Percentiles rank a stretch among this genome's conserved stretches.
Evolutionary conservation across 495 filamentous ascomycete species (phyloP).

Genomic region (Penicillium paradoxum): DNA sequence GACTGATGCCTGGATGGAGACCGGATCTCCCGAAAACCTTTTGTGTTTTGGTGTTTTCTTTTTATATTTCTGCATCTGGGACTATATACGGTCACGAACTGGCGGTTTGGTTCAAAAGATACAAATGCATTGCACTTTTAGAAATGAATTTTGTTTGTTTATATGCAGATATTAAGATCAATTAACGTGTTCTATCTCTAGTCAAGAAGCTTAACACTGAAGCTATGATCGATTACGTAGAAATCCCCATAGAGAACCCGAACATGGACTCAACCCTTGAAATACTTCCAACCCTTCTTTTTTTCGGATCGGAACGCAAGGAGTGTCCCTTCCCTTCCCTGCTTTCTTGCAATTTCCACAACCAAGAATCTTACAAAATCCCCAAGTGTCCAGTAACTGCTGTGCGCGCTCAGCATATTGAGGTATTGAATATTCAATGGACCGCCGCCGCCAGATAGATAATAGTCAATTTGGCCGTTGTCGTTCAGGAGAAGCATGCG

Average conservation of each 20-base stretch:
- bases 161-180: not conserved
- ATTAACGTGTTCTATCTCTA: not conserved
- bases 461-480: constrained; percentile 92
- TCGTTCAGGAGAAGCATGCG: constrained; percentile 86
- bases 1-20: constrained; percentile 9
- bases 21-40: constrained; percentile 10
- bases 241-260: not conserved
- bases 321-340: constrained; percentile 64
- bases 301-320: constrained; percentile 71
- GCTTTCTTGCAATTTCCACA: constrained; percentile 72
- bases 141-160: not conserved
- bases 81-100: not conserved
- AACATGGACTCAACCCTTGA: constrained; percentile 21
- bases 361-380: constrained; percentile 88
- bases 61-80: not conserved
- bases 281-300: constrained; percentile 47
- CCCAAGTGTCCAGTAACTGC: constrained; percentile 80
- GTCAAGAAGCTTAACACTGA: not conserved
- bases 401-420: constrained; percentile 96
- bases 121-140: not conserved
- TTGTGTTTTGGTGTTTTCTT: constrained; percentile 1
- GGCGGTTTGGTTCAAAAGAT: not conserved
- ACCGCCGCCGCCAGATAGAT: constrained; percentile 70
- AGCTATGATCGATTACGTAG: not conserved
- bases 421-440: constrained; percentile 91